Evolutionary conservation across 805 yeast species (phyloP), one percentile per base, ranked within the genome.

Genomic region (Diddensiella transvaalensis): DNA sequence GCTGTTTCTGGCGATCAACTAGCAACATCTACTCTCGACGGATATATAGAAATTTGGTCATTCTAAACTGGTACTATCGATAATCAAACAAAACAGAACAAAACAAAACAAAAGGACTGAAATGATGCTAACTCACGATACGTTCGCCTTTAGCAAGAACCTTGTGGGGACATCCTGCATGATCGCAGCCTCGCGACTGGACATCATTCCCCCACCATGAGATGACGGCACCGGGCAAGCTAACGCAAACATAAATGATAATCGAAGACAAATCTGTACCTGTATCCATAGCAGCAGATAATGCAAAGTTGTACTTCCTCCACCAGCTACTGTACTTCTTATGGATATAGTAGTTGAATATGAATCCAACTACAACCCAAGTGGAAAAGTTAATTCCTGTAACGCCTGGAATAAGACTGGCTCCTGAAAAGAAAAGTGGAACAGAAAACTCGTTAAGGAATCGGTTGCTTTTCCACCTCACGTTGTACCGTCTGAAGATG

Each of bases 201-300:
- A 41, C 52, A 13, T 22, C 29, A 48, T 79, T 80, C 1, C 88
- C 88, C 88, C 88, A 83, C 88, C 88, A 52, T n/a, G 5, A 6
- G 3, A 73, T 37, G 4, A 57, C 56, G 15, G 23, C 33, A 26
- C 23, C 51, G 10, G 13, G 71, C 56, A 2, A 72, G 39, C 65
- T 70, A 2, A 72, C 71, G 0, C 71, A 62, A 55, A 74, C 71
- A 56, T 75, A 74, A 18, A 72, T 68, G 40, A 75, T 41, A 36
- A 76, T 58, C 0, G 77, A 76, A 49, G 76, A 67, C 49, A 74
- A 69, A 1, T 78, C 79, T 15, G 72, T 71, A 0, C 79, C 80
- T 2, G 78, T 75, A 4, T 75, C 70, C 11, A 76, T 59, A 1
- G 75, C 78, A 47, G 76, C 69, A 38, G 74, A 71, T 43, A 76